Conservation (phyloP, 257 asterid genomes). For the Cruciata laevipes region DNA sequence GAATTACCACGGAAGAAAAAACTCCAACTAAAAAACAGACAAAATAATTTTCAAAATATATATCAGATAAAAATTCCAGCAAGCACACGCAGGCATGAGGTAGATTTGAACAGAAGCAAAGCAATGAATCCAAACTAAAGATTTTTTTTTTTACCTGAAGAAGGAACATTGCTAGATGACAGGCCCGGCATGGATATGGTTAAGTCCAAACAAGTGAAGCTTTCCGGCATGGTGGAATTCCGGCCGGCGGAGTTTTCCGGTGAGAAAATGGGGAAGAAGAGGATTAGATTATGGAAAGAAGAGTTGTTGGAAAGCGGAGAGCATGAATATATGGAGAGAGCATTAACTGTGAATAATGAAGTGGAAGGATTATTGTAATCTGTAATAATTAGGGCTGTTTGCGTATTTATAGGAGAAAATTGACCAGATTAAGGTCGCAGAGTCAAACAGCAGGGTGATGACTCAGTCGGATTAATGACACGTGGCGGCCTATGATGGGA, state of each 20-base stretch:
- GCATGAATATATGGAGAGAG: background rate
- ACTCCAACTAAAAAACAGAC: too few species aligned
- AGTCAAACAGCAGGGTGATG: constrained; percentile 22
- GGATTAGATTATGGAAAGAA: constrained; percentile 5
- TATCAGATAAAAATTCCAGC: background rate
- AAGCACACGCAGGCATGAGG: background rate
- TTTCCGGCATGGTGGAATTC: constrained; percentile 31
- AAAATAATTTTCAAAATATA: too few species aligned
- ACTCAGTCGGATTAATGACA: constrained; percentile 21
- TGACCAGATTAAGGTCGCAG: constrained; percentile 30
- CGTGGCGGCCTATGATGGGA: constrained; percentile 11
- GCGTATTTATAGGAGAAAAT: constrained; percentile 14
- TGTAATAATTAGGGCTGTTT: background rate
- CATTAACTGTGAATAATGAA: background rate
- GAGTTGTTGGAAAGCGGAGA: constrained; percentile 22
- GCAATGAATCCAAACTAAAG: too few species aligned
- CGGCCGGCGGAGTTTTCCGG: background rate
- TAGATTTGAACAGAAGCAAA: too few species aligned
- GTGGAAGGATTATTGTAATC: constrained; percentile 1
- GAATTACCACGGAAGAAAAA: background rate
- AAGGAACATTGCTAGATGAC: constrained; percentile 39
- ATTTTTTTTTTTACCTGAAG: constrained; percentile 53
- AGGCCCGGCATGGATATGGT: constrained; percentile 60
- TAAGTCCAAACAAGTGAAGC: constrained; percentile 46
- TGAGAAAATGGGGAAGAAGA: constrained; percentile 20